Base-by-base conservation (phyloP, 257 asterid species). In the Eustoma russellianum region DNA sequence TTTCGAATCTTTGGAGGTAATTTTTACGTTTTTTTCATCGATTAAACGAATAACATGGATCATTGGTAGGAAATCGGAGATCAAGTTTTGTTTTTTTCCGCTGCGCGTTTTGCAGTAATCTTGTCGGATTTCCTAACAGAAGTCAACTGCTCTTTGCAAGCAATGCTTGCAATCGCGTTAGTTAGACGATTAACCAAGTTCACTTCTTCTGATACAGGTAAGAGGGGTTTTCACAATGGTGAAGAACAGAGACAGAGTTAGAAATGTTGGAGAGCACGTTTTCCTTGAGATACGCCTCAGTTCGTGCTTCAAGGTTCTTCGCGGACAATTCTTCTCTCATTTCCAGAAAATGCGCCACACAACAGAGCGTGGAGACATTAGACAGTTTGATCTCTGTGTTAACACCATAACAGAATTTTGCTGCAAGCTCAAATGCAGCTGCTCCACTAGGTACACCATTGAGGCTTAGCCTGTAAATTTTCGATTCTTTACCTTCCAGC, bases 401-500 rank as follows among this genome's bases (percentile, higher is more conserved):
- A 16, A 83, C 86, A 1, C 96, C 98, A 33, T 90, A 90, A 50
- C 98, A 79, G 81, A 90, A 86, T 63, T 90, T 90, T 24, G 98
- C 94, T 52, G 96, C 90, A 33, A 67, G 79, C 75, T 90, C 98
- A 46, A 90, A 90, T 19, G 94, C 92, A 30, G 75, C 87, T 46
- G 95, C 66, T 74, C 98, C 98, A 6, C 98, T 96, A 14, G 96
- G 98, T 11, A 90, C 67, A 14, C 70, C 67, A 0, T 81, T 73
- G 49, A 90, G 85, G 60, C 72, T 82, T 33, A 90, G 48, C 66
- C 79, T 71, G 7, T 85, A 66, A 49, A 67, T 50, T 58, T 83
- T 90, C 14, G 96, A 72, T 34, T 85, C 95, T 73, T 83, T 85
- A 0, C 77, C 71, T 45, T 90, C 98, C 46, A 74, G 45, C 61